Evolutionary conservation across 176 grass and related monocot genomes (phyloP).

Genomic region (Zizania latifolia): DNA sequence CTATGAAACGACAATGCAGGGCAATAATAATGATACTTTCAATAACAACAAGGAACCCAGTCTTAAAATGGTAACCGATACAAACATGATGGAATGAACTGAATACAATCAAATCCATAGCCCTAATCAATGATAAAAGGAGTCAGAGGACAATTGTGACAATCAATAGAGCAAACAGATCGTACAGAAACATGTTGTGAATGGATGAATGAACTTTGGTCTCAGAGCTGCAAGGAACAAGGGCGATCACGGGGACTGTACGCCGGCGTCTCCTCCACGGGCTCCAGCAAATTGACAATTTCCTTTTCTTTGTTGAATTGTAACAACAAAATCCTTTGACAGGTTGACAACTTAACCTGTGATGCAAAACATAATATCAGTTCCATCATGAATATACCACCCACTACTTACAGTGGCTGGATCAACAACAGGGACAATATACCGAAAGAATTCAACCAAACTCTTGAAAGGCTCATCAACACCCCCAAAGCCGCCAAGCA

Average conservation of each 20-base stretch:
- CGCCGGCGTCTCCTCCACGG: too few species aligned
- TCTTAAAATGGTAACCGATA: background rate
- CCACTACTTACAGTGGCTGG: conserved; percentile 47
- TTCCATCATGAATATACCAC: background rate
- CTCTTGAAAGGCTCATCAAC: conserved; percentile 30
- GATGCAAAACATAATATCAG: background rate
- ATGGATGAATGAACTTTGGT: too few species aligned
- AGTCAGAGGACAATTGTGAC: too few species aligned
- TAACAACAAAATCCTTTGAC: conserved; percentile 48
- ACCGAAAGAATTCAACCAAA: conserved; percentile 44
- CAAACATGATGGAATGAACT: background rate
- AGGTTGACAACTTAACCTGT: conserved; percentile 51
- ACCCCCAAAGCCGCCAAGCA: conserved; percentile 44
- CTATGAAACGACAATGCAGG: background rate
- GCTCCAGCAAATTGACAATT: conserved; percentile 37
- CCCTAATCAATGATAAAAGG: too few species aligned
- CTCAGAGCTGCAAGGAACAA: too few species aligned
- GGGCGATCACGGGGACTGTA: too few species aligned
- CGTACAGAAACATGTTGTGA: too few species aligned
- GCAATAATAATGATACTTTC: background rate
- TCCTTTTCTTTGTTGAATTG: conserved; percentile 52
- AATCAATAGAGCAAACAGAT: too few species aligned
- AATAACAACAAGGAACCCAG: background rate
- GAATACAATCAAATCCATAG: background rate
- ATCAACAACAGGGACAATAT: conserved; percentile 58